Percentiles rank a stretch among this genome's conserved stretches.
Conservation (phyloP, 2,329 filamentous ascomycete genomes). For the Biscogniauxia mediterranea region DNA sequence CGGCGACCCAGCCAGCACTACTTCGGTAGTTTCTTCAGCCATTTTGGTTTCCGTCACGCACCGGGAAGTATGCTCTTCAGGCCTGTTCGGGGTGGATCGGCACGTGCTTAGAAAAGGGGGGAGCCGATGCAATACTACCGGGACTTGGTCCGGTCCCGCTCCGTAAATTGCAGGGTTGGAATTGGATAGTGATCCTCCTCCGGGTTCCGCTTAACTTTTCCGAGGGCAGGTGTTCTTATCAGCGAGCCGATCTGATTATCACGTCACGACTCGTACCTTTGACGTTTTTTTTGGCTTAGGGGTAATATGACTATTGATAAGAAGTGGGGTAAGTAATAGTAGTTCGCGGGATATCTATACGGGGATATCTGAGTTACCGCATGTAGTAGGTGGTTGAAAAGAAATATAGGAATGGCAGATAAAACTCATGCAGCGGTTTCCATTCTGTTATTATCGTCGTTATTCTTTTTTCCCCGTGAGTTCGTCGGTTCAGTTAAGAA, state of each 20-base stretch:
- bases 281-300: background rate
- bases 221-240: background rate
- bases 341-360: background rate
- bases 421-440: background rate
- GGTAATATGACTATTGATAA: background rate
- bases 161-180: background rate
- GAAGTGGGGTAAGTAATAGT: background rate
- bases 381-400: background rate
- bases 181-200: background rate
- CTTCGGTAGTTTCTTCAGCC: background rate
- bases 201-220: background rate
- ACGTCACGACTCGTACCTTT: background rate
- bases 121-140: background rate
- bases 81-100: too few relatives aligned
- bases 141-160: background rate
- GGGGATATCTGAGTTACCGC: background rate
- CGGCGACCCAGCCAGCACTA: background rate
- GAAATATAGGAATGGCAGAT: background rate
- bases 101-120: too few relatives aligned
- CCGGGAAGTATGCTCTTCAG: too few relatives aligned
- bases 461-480: background rate
- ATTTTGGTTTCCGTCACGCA: background rate
- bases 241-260: background rate
- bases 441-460: background rate
- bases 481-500: background rate